Percentiles rank a stretch among this genome's conserved stretches.
phyloP scores from a whole-genome alignment of 2,329 filamentous ascomycete genomes.

The Botryotinia calthae region DNA sequence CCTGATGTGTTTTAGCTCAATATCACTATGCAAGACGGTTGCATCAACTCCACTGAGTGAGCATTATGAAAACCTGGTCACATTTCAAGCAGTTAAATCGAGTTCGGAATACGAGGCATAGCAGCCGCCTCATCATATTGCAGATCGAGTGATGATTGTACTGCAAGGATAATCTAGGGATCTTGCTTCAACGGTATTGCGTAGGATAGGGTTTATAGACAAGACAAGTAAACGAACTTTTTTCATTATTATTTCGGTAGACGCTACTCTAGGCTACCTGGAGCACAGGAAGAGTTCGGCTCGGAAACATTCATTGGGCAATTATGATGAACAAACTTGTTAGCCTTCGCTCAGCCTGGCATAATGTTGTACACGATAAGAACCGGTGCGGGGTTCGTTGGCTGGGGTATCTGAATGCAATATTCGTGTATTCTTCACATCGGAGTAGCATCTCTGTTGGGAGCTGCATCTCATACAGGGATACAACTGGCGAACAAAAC shows the following conservation, averaged over 20 bases:
- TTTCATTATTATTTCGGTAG: too few relatives aligned
- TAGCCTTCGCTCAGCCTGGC: neutral
- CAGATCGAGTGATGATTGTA: conserved; percentile 8
- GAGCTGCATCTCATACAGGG: neutral
- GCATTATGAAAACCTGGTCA: neutral
- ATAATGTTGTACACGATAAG: neutral
- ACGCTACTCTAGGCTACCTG: neutral
- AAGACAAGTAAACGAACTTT: neutral
- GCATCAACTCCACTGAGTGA: neutral
- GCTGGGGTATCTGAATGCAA: neutral
- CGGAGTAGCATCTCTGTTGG: neutral
- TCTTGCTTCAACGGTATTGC: neutral
- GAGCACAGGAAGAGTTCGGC: neutral
- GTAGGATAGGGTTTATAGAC: neutral
- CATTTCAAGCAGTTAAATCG: neutral
- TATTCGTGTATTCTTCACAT: too few relatives aligned
- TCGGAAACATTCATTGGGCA: neutral
- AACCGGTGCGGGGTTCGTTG: neutral
- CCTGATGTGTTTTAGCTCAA: conserved; percentile 15
- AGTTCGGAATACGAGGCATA: neutral
- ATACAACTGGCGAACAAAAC: neutral
- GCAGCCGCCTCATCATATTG: neutral
- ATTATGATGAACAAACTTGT: neutral
- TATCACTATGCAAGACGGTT: neutral
- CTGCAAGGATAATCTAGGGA: neutral